Conservation (phyloP, 2,329 filamentous ascomycete genomes). For the Cladosporium phlei region DNA sequence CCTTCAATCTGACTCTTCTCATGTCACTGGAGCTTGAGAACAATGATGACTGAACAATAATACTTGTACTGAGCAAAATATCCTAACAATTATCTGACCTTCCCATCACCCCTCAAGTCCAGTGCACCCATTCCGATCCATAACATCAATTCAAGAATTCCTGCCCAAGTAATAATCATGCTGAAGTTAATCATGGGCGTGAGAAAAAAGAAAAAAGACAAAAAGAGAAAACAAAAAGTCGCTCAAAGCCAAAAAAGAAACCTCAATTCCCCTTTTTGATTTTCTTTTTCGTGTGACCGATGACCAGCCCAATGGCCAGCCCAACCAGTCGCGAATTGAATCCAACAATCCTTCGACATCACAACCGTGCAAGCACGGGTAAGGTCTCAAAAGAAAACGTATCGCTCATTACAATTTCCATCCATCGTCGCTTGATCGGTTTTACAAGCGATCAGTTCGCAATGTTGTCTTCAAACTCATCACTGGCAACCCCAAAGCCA, state of each 20-base stretch:
- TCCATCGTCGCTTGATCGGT: neutral
- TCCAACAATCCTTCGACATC: neutral
- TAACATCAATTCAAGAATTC: too few species aligned
- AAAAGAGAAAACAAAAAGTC: neutral
- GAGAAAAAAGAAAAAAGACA: neutral
- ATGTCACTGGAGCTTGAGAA: too few species aligned
- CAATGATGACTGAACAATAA: too few species aligned
- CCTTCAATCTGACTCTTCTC: too few species aligned
- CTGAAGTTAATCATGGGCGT: neutral
- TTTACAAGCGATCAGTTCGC: neutral
- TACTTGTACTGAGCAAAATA: too few species aligned
- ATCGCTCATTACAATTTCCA: neutral
- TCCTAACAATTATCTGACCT: constrained; percentile 1
- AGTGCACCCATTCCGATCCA: too few species aligned
- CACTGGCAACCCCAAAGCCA: constrained; percentile 23
- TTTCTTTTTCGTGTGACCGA: too few species aligned
- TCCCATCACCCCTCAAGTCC: neutral
- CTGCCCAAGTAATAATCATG: too few species aligned
- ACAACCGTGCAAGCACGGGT: neutral
- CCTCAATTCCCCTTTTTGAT: neutral
- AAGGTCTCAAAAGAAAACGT: neutral
- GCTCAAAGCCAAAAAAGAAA: neutral
- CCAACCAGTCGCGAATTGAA: too few species aligned
- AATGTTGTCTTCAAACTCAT: constrained; percentile 12
- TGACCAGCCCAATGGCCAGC: neutral